Conservation (phyloP, 352 stramenopile genomes). For the Phytopythium vexans region DNA sequence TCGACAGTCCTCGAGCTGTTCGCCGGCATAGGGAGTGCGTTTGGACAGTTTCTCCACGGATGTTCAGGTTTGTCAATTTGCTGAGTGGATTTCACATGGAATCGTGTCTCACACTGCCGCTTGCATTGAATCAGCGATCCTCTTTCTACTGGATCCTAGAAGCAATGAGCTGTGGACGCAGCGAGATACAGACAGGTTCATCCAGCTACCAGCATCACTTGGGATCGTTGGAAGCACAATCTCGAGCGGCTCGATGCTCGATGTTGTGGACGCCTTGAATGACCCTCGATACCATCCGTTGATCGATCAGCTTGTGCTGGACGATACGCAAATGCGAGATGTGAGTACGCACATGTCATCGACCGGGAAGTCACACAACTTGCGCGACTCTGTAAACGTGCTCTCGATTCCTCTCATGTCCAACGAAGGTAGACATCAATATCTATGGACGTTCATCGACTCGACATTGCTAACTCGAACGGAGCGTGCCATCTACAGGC, state of each 20-base stretch:
- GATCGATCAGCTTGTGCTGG: conserved; percentile 56
- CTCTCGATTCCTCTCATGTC: conserved; percentile 42
- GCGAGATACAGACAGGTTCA: conserved; percentile 32
- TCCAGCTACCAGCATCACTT: conserved; percentile 50
- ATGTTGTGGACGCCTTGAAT: conserved; percentile 32
- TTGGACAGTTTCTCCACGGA: conserved; percentile 39
- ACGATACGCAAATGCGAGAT: conserved; percentile 7
- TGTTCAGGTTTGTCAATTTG: conserved; percentile 20
- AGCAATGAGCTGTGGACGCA: conserved; percentile 71
- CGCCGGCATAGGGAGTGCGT: conserved; percentile 22
- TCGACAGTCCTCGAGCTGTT: conserved; percentile 43
- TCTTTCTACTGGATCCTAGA: conserved; percentile 62
- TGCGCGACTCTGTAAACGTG: conserved; percentile 15
- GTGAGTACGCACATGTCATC: conserved; percentile 4
- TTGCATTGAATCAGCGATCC: conserved; percentile 18
- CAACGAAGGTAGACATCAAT: conserved; percentile 25
- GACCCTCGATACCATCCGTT: conserved; percentile 61
- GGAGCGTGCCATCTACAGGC: conserved; percentile 10
- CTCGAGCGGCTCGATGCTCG: conserved; percentile 27
- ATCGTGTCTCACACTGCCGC: not conserved
- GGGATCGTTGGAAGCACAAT: conserved; percentile 54
- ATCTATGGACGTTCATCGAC: not conserved
- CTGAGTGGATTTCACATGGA: not conserved
- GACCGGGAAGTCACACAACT: too few relatives aligned
- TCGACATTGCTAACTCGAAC: not conserved